Base-by-base conservation (phyloP, 1,139 yeast species). In the Zhuliangozyma blackwelliae region DNA sequence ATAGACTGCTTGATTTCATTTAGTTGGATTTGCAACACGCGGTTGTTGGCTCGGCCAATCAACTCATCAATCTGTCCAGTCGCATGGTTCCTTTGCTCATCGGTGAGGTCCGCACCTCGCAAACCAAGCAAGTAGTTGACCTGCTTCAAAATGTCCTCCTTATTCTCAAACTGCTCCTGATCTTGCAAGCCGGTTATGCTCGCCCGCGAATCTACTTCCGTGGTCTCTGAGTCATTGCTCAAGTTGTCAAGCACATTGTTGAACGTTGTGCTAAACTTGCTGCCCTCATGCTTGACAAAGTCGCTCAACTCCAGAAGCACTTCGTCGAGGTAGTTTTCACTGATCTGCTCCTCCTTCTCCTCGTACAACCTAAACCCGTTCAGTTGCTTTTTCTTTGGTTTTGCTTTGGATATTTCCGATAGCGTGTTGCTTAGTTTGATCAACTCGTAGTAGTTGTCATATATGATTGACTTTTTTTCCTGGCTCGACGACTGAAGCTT, bases 371-470 rank as follows among this genome's bases (percentile, higher is more conserved):
- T 39, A 10, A 45, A 37, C 7, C 39, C 44, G 29, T 32, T 19
- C 28, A 31, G 11, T 16, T 28, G 21, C 20, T 28, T 32, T 13
- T 42, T 36, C 11, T 25, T 33, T 5, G 38, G 34, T 12, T 35
- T 44, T 1, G 63, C 55, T 13, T 44, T 47, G n/a, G 65, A 50
- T 10, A 65, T 44, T 22, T 56, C 57, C 11, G 52, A 54, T 38
- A 70, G 54, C 1, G 69, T 63, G 31, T 68, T 60, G 38, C 65
- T 68, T 37, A 70, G 52, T 40, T 67, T 68, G 43, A 70, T 70
- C 39, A 70, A 51, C 38, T 70, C 75, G 41, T 66, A 65, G 53
- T 70, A 70, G 46, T 70, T 69, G 40, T 69, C 71, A 46, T 70
- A 70, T 10, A 70, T 66, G n/a, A 70, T 68, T 16, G 73, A 61